Evolutionary conservation across 495 filamentous ascomycete species (phyloP).

Genomic region (Hyaloscypha finlandica): DNA sequence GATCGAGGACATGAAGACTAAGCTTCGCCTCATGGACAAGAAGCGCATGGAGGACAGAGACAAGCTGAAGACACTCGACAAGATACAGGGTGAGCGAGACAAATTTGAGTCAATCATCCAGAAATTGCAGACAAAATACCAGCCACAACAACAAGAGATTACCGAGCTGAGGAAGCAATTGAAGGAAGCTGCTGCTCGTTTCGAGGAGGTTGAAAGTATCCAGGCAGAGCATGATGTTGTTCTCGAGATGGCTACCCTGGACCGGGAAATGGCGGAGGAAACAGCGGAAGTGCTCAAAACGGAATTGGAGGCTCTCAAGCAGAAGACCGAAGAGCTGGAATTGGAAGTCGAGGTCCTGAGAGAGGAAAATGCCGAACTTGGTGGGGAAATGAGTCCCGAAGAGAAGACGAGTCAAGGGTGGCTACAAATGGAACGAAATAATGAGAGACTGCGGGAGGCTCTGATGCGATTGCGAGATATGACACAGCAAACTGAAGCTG

Average conservation of each 20-base stretch:
- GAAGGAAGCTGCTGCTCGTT: conserved; percentile 69
- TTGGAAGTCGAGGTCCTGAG: conserved; percentile 84
- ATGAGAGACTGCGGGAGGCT: conserved; percentile 85
- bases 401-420: conserved; percentile 84
- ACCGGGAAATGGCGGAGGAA: conserved; percentile 97
- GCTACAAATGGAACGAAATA: conserved; percentile 87
- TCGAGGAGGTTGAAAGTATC: conserved; percentile 67
- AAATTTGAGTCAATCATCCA: conserved; percentile 88
- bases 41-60: conserved; percentile 87
- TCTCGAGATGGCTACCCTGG: conserved; percentile 85
- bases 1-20: conserved; percentile 76
- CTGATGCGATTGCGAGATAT: conserved; percentile 82
- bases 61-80: conserved; percentile 76
- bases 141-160: conserved; percentile 82
- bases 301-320: conserved; percentile 77
- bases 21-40: conserved; percentile 76
- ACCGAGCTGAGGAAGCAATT: conserved; percentile 71
- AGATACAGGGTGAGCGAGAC: conserved; percentile 75
- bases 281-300: conserved; percentile 76
- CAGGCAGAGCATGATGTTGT: conserved; percentile 82
- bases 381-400: conserved; percentile 82
- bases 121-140: conserved; percentile 87
- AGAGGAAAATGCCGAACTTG: conserved; percentile 83
- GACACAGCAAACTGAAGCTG: conserved; percentile 81
- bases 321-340: conserved; percentile 78